These are phyloP conservation scores for Limtongia smithiae DNA, from an alignment of 805 yeast genomes.

Conservation along the genomic window DNA sequence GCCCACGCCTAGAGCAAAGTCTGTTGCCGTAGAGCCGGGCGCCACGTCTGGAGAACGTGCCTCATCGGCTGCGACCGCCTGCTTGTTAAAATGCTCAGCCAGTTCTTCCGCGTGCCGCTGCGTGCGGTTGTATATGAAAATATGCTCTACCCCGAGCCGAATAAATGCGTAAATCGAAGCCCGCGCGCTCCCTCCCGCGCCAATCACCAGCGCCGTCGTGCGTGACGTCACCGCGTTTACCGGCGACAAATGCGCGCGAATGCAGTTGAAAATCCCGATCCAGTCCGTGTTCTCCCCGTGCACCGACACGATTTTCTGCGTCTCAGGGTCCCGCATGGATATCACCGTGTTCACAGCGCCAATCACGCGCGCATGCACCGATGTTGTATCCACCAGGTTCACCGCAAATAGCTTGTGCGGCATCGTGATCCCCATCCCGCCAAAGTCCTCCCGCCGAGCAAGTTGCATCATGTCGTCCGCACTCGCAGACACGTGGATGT, in stretches of 20 bases:
- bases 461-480: constrained; percentile 48
- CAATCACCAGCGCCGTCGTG: constrained; percentile 71
- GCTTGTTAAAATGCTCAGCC: constrained; percentile 54
- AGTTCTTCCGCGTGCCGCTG: constrained; percentile 57
- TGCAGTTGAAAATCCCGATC: constrained; percentile 76
- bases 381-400: constrained; percentile 58
- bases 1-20: background rate
- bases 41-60: background rate
- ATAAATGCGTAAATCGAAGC: constrained; percentile 90
- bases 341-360: constrained; percentile 92
- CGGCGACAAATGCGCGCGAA: constrained; percentile 44
- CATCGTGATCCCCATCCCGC: constrained; percentile 92
- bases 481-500: constrained; percentile 46
- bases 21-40: background rate
- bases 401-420: constrained; percentile 82
- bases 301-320: constrained; percentile 1
- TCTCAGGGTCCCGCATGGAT: constrained; percentile 37
- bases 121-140: constrained; percentile 80
- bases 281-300: constrained; percentile 92
- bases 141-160: constrained; percentile 69
- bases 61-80: background rate
- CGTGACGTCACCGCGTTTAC: constrained; percentile 30
- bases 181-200: constrained; percentile 96
- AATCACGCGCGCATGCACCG: constrained; percentile 70
- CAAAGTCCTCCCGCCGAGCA: constrained; percentile 45